These are phyloP conservation scores for Tagetes erecta DNA, from an alignment of 129 eudicot species.

Conservation along the genomic window DNA sequence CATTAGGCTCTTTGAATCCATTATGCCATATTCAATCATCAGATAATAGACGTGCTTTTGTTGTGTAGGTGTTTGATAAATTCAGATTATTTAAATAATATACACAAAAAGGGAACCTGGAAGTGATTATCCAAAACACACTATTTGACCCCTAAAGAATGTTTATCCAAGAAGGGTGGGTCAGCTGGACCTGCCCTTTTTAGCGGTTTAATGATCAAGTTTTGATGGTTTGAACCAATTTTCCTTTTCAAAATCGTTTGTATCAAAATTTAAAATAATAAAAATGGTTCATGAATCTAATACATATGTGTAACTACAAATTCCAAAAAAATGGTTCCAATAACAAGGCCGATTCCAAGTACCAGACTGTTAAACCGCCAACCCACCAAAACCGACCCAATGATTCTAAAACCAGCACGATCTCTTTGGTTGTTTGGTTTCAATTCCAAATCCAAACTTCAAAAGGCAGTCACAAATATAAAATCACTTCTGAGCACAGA, in stretches of 20 bases:
- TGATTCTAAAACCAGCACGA: background rate
- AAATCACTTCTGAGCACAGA: background rate
- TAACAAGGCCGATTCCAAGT: background rate
- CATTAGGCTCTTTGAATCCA: background rate
- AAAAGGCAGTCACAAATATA: background rate
- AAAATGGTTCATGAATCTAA: background rate
- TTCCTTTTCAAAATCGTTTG: background rate
- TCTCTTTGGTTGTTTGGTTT: background rate
- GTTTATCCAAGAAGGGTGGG: background rate
- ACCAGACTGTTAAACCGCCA: background rate
- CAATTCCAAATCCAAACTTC: background rate
- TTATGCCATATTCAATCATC: background rate
- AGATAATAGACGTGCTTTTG: background rate
- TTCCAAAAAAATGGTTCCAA: background rate
- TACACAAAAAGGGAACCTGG: background rate
- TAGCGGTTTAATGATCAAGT: background rate
- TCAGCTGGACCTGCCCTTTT: background rate
- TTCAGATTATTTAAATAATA: background rate
- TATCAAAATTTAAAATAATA: background rate
- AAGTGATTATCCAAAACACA: background rate
- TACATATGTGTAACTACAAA: background rate
- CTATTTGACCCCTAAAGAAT: background rate
- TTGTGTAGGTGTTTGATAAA: background rate
- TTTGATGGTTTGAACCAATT: background rate
- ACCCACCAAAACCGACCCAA: background rate